These are phyloP conservation scores for Cladophialophora bantiana DNA, from an alignment of 2,329 filamentous ascomycete genomes.

Conservation along the genomic window DNA sequence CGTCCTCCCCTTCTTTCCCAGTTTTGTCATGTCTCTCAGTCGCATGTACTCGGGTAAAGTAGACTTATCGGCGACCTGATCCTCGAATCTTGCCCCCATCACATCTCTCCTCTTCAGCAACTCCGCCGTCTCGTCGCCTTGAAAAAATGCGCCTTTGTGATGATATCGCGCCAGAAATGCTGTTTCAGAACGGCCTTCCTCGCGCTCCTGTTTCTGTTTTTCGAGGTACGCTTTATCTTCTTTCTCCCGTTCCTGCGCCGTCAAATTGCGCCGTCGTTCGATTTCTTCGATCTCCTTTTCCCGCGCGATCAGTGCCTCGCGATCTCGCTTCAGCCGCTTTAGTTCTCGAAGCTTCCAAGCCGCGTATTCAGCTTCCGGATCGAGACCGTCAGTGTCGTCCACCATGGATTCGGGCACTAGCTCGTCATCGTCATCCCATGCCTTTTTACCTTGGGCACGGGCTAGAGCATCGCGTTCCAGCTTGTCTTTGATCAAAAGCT, in stretches of 20 bases:
- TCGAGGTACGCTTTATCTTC: slow-evolving; percentile 83
- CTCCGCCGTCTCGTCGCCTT: slow-evolving; percentile 76
- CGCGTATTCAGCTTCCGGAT: slow-evolving; percentile 85
- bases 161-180: slow-evolving; percentile 94
- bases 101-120: slow-evolving; percentile 81
- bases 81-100: slow-evolving; percentile 81
- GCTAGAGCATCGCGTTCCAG: slow-evolving; percentile 81
- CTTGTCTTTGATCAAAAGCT: slow-evolving; percentile 86
- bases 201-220: slow-evolving; percentile 77
- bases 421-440: slow-evolving; percentile 83
- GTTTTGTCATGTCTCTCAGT: slow-evolving; percentile 88
- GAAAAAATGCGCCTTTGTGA: slow-evolving; percentile 96
- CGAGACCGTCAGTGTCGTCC: slow-evolving; percentile 85
- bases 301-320: slow-evolving; percentile 80
- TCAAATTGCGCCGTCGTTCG: slow-evolving; percentile 85
- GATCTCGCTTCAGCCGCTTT: slow-evolving; percentile 83
- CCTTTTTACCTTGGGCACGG: slow-evolving; percentile 75
- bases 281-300: slow-evolving; percentile 89
- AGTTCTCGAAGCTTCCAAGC: slow-evolving; percentile 95
- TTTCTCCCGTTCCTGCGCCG: slow-evolving; percentile 80
- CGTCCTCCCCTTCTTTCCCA: slow-evolving; percentile 89
- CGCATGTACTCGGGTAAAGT: slow-evolving; percentile 90
- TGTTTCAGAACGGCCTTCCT: slow-evolving; percentile 78
- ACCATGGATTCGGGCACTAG: slow-evolving; percentile 74
- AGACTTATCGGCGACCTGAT: slow-evolving; percentile 83